Base-by-base conservation (phyloP, 169 alveolate species). In the Babesia bigemina region DNA sequence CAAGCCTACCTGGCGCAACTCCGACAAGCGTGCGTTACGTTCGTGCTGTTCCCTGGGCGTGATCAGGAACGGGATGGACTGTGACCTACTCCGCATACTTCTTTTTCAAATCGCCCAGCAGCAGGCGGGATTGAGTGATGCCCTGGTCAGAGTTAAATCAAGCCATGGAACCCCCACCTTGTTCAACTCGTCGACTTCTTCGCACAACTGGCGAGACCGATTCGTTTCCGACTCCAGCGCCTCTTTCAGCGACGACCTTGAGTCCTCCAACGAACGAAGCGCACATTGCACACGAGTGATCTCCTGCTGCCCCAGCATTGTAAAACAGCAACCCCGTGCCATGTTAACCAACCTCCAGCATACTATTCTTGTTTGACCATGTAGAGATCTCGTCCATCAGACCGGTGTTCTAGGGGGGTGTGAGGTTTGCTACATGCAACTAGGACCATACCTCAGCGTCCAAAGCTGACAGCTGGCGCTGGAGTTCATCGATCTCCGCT, bases 111-210 rank as follows among this genome's bases (percentile, higher is more conserved):
- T 67, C 65, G 44, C 58, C 76, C 12, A 67, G 65, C 17, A 67
- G 28, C 2, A 67, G 3, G 13, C 76, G 76, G 0, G 67, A 24
- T 52, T 67, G 76, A n/a, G 76, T 67, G 28, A 67, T 67, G 9
- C 36, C 50, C 76, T 67, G 55, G 1, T 19, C 33, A 24, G 21
- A 11, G 11, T 28, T 55, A 33, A 0, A 36, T 19, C n/a, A 16
- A 9, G 14, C 22, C 2, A 2, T 22, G 10, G 13, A 19, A 22
- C 29, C 9, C 19, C 11, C 48, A 53, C 76, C 57, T 67, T 67
- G 65, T 67, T 67, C 19, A 67, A 65, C n/a, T 53, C 67, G 19
- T 67, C 76, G 16, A 67, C 49, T 44, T 49, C 65, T 6, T 52
- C 36, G 19, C 45, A 52, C 22, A 67, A 13, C 26, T 67, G 14